Base-by-base conservation (phyloP, 257 asterid genomes). In the Nicotiana noctiflora region DNA sequence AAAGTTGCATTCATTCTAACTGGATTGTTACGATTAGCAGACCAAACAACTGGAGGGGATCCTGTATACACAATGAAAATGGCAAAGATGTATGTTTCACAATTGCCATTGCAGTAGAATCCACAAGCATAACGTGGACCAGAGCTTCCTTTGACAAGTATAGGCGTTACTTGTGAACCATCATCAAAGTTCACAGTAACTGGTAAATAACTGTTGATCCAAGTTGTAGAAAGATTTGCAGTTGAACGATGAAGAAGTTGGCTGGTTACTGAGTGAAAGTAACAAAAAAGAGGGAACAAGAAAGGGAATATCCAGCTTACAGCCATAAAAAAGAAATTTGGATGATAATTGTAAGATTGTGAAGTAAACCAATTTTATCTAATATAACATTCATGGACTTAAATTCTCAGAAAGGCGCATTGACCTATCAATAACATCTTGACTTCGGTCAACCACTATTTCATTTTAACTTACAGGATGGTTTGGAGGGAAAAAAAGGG, bases 11-110 rank as follows among this genome's bases (percentile, higher is more conserved):
- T 75, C 2, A n/a, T 55, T 23, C 46, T 53, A 19, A 84, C 86
- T 10, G 84, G 84, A 25, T 27, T 29, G 60, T 76, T 65, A 10
- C 80, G 52, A 75, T 75, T 84, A 21, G 86, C 82, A 32, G 79
- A 75, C 86, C 82, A 84, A 34, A 84, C 84, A 40, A 80, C 29
- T 21, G 37, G 55, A 10, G 75, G 63, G 59, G 9, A 25, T 34
- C n/a, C 19, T 27, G 29, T 27, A 27, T 27, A 27, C 46, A 8
- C 44, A 44, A 82, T 56, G 46, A 67, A 61, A 60, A 78, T 66
- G 5, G 80, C 67, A 14, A 78, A 78, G 65, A 78, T 13, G 85
- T 72, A 82, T 8, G 14, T 7, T 0, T 12, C 15, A 10, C 17
- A n/a, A 2, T 1, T 1, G 13, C 18, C 66, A 14, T 62, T 32